These are phyloP conservation scores for Daldinia loculata DNA, from an alignment of 495 filamentous ascomycete species.

Conservation along the genomic window DNA sequence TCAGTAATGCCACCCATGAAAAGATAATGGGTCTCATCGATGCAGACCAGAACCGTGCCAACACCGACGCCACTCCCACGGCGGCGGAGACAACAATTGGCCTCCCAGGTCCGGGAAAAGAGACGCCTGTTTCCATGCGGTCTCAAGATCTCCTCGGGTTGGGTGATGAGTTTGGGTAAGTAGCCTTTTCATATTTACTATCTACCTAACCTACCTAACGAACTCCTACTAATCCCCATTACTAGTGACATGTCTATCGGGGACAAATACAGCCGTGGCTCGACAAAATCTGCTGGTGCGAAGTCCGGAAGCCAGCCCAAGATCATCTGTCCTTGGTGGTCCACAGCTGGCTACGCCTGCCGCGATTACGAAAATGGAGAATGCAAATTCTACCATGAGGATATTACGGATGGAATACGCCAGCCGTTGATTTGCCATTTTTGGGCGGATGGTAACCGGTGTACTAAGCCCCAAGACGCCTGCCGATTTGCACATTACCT, in stretches of 20 bases:
- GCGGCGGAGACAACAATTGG: background rate
- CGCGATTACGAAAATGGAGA: slow-evolving; percentile 10
- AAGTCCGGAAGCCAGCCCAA: slow-evolving; percentile 4
- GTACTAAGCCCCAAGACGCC: slow-evolving; percentile 9
- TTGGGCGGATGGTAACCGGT: slow-evolving; percentile 23
- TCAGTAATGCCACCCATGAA: slow-evolving; percentile 17
- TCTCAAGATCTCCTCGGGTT: slow-evolving; percentile 21
- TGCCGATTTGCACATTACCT: slow-evolving; percentile 31
- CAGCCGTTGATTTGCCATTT: slow-evolving; percentile 32
- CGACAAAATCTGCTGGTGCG: background rate
- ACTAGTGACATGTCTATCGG: background rate
- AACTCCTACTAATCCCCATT: background rate
- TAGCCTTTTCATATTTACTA: background rate
- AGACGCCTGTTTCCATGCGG: slow-evolving; percentile 13
- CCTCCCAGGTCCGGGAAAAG: slow-evolving; percentile 13
- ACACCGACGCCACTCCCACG: background rate
- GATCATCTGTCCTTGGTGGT: slow-evolving; percentile 39
- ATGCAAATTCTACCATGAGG: slow-evolving; percentile 19
- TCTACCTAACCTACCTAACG: background rate
- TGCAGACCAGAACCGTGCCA: background rate
- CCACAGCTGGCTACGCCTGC: slow-evolving; percentile 7
- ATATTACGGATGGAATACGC: slow-evolving; percentile 13
- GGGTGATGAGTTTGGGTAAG: slow-evolving; percentile 14
- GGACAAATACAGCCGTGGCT: background rate
- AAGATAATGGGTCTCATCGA: slow-evolving; percentile 17